Evolutionary conservation across 805 yeast genomes (phyloP).

Genomic region (Grigorovia humatica): DNA sequence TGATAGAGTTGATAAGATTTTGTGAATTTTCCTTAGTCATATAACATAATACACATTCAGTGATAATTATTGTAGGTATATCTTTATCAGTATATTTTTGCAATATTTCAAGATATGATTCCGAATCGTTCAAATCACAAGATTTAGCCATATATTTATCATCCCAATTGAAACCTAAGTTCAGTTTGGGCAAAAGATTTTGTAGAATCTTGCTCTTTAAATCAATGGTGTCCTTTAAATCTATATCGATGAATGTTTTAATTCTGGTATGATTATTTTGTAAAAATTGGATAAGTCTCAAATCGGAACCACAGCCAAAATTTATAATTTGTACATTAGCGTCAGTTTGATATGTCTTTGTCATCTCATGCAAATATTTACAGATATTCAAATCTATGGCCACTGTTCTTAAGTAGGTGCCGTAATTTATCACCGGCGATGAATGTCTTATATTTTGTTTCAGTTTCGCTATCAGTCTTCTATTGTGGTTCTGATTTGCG

Average conservation of each 20-base stretch:
- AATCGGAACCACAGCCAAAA: conserved; percentile 62
- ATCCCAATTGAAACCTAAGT: conserved; percentile 4
- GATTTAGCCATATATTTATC: conserved; percentile 23
- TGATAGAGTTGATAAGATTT: conserved; percentile 30
- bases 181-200: not conserved
- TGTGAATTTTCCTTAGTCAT: conserved; percentile 34
- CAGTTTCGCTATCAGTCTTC: conserved; percentile 15
- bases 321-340: conserved; percentile 43
- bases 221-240: conserved; percentile 37
- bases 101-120: conserved; percentile 13
- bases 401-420: conserved; percentile 53
- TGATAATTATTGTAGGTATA: conserved; percentile 40
- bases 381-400: conserved; percentile 40
- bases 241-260: conserved; percentile 37
- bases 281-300: conserved; percentile 37
- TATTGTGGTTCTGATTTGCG: conserved; percentile 2
- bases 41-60: conserved; percentile 53
- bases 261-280: conserved; percentile 16
- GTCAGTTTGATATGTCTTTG: too few species aligned
- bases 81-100: conserved; percentile 5
- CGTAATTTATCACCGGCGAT: conserved; percentile 59
- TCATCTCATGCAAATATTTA: conserved; percentile 27
- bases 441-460: conserved; percentile 25
- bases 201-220: conserved; percentile 30
- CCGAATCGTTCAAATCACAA: conserved; percentile 28